Evolutionary conservation across 1,139 yeast genomes (phyloP), one percentile per base, ranked within the genome.

Genomic region (Saccharomyces hybrid): DNA sequence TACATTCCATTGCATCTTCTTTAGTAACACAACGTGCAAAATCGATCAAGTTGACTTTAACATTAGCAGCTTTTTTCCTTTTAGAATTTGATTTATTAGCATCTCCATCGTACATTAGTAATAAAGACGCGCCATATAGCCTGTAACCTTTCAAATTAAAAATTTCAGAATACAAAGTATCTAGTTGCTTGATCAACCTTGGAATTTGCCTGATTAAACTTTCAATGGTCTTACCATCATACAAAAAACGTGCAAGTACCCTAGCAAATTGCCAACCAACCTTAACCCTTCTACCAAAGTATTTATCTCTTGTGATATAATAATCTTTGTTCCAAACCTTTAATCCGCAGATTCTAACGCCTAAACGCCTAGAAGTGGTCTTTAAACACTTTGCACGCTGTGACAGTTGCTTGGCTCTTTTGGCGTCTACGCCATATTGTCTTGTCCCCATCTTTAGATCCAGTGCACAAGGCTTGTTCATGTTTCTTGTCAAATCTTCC

Each of bases 391-490:
- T 95, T 56, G 77, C 77, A 46, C 90, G 74, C 71, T 95, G 99
- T 0, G 96, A 88, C 53, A 73, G 69, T 66, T 85, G 88, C 71
- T 95, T 95, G 53, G 82, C 75, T 13, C 73, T 70, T 8, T 78
- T 77, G 0, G 98, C 98, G 61, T 89, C 96, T 14, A 91, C 85
- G n/a, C 99, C 99, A 64, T 93, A 93, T 70, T 95, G 99, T 53
- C 99, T 78, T 0, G 99, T 91, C 1, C 99, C 99, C 98, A 95
- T 93, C 68, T 95, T 95, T 61, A 95, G 76, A 71, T 95, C 99
- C 56, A 95, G 74, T 1, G 93, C 98, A 68, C 97, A 90, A 0
- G 99, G 98, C 57, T 79, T 80, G 34, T 72, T 75, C 84, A 93
- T 82, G 34, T 89, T 88, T 52, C 84, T 79, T 0, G 98, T 91